These are phyloP conservation scores for Vanderwaltozyma tropicalis DNA, from an alignment of 805 yeast species.

Conservation along the genomic window DNA sequence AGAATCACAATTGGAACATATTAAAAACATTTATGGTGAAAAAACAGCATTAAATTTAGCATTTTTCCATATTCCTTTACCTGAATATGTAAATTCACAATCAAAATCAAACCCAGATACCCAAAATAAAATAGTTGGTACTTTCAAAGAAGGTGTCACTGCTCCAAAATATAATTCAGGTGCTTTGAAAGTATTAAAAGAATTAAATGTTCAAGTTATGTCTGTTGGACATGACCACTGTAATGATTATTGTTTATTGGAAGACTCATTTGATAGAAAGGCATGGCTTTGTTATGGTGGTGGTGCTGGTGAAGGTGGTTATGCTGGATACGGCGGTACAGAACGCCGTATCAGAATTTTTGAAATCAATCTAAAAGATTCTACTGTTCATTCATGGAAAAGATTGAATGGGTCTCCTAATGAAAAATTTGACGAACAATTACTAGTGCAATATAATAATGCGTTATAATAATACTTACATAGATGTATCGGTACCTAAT, in stretches of 20 bases:
- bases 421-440: constrained; percentile 32
- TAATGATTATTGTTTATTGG: constrained; percentile 76
- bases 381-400: constrained; percentile 55
- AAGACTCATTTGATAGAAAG: constrained; percentile 30
- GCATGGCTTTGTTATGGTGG: constrained; percentile 94
- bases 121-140: constrained; percentile 44
- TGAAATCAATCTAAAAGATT: constrained; percentile 45
- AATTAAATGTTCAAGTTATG: constrained; percentile 63
- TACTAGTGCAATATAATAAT: not conserved
- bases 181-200: constrained; percentile 45
- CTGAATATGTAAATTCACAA: constrained; percentile 55
- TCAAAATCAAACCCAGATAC: constrained; percentile 15
- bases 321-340: constrained; percentile 85
- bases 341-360: constrained; percentile 68
- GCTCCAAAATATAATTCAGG: constrained; percentile 68
- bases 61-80: constrained; percentile 88
- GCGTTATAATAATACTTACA: not conserved
- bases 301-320: constrained; percentile 89
- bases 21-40: constrained; percentile 32
- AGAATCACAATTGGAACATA: constrained; percentile 52
- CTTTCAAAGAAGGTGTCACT: constrained; percentile 58
- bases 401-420: constrained; percentile 49
- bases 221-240: constrained; percentile 94
- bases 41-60: constrained; percentile 42
- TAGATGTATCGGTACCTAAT: constrained; percentile 5